These are phyloP conservation scores for Dendryphion nanum DNA, from an alignment of 2,329 filamentous ascomycete genomes.

Conservation along the genomic window DNA sequence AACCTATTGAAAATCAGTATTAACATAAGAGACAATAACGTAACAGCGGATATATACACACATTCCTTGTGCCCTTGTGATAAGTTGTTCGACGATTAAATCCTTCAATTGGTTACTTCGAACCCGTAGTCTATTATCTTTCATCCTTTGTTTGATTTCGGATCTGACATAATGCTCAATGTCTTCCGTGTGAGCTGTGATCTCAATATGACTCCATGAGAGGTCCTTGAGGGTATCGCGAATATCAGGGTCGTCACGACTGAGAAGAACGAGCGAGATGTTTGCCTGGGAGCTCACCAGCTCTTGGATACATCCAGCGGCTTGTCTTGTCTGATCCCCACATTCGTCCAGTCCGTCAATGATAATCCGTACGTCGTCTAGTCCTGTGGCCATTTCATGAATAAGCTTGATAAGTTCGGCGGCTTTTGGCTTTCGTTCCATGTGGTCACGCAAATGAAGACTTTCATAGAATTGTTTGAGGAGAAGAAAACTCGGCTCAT, in stretches of 20 bases:
- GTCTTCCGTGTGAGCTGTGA: slow-evolving; percentile 8
- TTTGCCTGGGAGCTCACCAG: neutral
- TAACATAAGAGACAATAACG: too few relatives aligned
- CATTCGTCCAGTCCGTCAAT: slow-evolving; percentile 31
- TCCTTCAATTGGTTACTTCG: slow-evolving; percentile 4
- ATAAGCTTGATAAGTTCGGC: slow-evolving; percentile 7
- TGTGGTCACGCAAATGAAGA: slow-evolving; percentile 1
- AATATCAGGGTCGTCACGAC: slow-evolving; percentile 6
- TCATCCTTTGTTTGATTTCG: slow-evolving; percentile 7
- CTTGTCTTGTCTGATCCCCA: slow-evolving; percentile 4
- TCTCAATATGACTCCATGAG: slow-evolving; percentile 4
- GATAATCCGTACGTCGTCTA: slow-evolving; percentile 16
- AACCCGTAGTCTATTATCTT: slow-evolving; percentile 3
- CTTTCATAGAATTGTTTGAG: neutral
- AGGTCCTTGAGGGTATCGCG: neutral
- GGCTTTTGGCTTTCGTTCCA: neutral
- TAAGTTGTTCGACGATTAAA: slow-evolving; percentile 5
- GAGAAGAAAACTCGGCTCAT: neutral
- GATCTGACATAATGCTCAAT: slow-evolving; percentile 6
- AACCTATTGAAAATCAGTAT: slow-evolving; percentile 11
- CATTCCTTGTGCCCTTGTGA: slow-evolving; percentile 17
- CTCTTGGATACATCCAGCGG: too few relatives aligned
- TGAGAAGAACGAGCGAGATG: slow-evolving; percentile 1
- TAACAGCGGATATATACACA: slow-evolving; percentile 3
- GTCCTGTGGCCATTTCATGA: slow-evolving; percentile 8